A percentile compares a stretch with the other conserved stretches of the same genome.
Evolutionary conservation across 208 protist species (phyloP).

Genomic region (Blechomonas ayalai): DNA sequence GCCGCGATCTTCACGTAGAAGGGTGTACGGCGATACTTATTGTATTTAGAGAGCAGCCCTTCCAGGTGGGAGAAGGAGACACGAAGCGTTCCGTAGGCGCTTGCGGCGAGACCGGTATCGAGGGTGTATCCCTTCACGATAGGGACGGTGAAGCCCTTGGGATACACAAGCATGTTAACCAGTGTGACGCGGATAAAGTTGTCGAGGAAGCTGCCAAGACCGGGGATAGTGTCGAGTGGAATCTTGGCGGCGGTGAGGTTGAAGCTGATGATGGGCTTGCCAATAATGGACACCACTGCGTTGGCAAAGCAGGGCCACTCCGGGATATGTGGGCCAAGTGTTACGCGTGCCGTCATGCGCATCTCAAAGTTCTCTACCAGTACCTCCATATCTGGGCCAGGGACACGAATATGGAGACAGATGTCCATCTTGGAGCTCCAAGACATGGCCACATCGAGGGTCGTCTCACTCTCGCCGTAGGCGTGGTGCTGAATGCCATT

Average conservation of each 20-base stretch:
- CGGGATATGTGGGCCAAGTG: conserved; percentile 50
- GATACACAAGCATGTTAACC: conserved; percentile 49
- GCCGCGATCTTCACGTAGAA: conserved; percentile 55
- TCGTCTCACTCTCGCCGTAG: conserved; percentile 36
- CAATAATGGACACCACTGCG: conserved; percentile 50
- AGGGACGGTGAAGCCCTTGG: conserved; percentile 41
- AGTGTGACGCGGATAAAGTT: conserved; percentile 65
- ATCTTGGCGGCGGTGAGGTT: conserved; percentile 47
- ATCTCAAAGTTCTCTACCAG: conserved; percentile 44
- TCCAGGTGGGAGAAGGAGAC: conserved; percentile 35
- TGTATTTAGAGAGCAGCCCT: conserved; percentile 33
- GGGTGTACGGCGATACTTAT: conserved; percentile 51
- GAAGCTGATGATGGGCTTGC: conserved; percentile 50
- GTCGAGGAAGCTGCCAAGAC: conserved; percentile 49
- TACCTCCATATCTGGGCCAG: conserved; percentile 62
- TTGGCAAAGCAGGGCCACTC: conserved; percentile 70
- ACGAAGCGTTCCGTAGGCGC: conserved; percentile 49
- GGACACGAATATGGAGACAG: conserved; percentile 38
- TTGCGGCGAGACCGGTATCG: conserved; percentile 22
- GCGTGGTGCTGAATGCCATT: conserved; percentile 57
- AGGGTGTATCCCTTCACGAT: conserved; percentile 46
- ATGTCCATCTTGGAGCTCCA: conserved; percentile 69
- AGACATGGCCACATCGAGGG: conserved; percentile 52
- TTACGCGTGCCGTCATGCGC: conserved; percentile 44
- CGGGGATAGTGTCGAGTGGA: conserved; percentile 52